Percentiles rank a stretch among this genome's conserved stretches.
Evolutionary conservation across 139 green algal species (phyloP).

Genomic region (Tetratostichococcus sp.): DNA sequence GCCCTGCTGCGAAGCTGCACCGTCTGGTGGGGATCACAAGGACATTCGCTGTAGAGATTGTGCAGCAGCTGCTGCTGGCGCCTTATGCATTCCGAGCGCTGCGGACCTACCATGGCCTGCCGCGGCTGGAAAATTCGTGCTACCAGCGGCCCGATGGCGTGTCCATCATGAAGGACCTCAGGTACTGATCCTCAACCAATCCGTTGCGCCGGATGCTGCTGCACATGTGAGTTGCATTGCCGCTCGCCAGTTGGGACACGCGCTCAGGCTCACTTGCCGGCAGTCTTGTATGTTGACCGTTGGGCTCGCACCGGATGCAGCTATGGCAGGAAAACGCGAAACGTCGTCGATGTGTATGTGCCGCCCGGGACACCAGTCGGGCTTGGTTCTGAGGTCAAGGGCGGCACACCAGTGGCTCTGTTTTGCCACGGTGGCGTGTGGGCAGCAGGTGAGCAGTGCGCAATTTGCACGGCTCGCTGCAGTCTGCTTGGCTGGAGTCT

Average conservation of each 20-base stretch:
- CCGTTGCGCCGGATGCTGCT: background rate
- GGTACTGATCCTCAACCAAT: too few species aligned
- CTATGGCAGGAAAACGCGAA: slow-evolving; percentile 46
- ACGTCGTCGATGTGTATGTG: slow-evolving; percentile 67
- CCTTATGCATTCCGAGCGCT: background rate
- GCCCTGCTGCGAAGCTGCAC: background rate
- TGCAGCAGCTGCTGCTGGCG: background rate
- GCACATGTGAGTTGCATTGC: too few species aligned
- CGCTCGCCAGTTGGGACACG: too few species aligned
- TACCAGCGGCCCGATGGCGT: background rate
- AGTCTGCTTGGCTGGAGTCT: too few species aligned
- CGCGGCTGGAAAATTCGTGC: background rate
- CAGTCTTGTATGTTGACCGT: slow-evolving; percentile 8
- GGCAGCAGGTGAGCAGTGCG: slow-evolving; percentile 41
- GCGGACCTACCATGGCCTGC: background rate
- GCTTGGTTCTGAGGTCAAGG: background rate
- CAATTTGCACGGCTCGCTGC: too few species aligned
- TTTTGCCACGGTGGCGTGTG: slow-evolving; percentile 81
- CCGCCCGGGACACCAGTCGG: slow-evolving; percentile 10
- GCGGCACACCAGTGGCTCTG: slow-evolving; percentile 55
- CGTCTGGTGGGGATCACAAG: background rate
- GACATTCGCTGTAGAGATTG: background rate
- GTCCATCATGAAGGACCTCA: slow-evolving; percentile 24
- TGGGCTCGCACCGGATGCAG: too few species aligned
- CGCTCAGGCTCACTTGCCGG: too few species aligned